Conservation (phyloP, 495 filamentous ascomycete genomes). For the Penicillium psychrofluorescens region DNA sequence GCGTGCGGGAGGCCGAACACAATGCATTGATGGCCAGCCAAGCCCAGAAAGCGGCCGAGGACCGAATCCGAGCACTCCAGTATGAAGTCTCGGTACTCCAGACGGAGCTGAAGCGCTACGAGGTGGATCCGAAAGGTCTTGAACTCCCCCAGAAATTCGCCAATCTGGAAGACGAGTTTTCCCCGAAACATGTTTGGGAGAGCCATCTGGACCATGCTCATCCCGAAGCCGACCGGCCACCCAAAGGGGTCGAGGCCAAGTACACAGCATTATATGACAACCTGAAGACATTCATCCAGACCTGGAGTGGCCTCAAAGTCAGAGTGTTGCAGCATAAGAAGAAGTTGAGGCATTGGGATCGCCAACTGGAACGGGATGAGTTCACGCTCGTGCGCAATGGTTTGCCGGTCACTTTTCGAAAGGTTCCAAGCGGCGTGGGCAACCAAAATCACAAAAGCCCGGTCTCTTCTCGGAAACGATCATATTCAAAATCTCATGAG, state of each 20-base stretch:
- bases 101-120: conserved; percentile 14
- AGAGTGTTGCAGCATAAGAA: conserved; percentile 29
- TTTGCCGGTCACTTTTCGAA: conserved; percentile 17
- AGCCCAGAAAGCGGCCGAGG: conserved; percentile 11
- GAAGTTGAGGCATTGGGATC: conserved; percentile 29
- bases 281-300: conserved; percentile 15
- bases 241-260: conserved; percentile 13
- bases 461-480: not conserved
- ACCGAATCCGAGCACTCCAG: conserved; percentile 18
- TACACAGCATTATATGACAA: conserved; percentile 30
- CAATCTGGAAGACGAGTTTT: conserved; percentile 22
- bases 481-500: not conserved
- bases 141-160: conserved; percentile 2
- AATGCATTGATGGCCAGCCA: conserved; percentile 14
- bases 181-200: conserved; percentile 16
- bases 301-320: conserved; percentile 19
- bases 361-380: conserved; percentile 18
- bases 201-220: not conserved
- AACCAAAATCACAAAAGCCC: not conserved
- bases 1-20: conserved; percentile 13
- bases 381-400: conserved; percentile 24
- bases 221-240: conserved; percentile 2
- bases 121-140: conserved; percentile 6
- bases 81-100: conserved; percentile 15
- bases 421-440: conserved; percentile 4